Conservation (phyloP, 805 yeast species). For the Candida morakotiae region DNA sequence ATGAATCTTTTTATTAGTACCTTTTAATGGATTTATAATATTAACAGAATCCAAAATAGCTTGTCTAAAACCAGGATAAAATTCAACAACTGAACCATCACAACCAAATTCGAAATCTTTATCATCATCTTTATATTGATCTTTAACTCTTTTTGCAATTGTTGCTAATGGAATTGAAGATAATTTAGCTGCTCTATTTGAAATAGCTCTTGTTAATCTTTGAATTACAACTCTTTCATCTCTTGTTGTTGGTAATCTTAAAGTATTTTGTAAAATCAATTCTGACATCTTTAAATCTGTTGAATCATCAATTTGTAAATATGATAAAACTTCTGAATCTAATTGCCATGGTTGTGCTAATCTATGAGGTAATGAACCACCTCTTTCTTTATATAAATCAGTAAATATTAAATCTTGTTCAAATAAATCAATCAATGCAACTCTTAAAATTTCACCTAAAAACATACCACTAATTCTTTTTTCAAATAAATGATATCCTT, state of each 20-base stretch:
- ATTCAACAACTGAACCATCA: conserved; percentile 92
- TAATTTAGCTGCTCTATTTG: conserved; percentile 84
- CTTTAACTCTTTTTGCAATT: conserved; percentile 65
- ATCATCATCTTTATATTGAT: conserved; percentile 42
- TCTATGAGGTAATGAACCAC: conserved; percentile 53
- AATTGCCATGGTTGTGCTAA: conserved; percentile 73
- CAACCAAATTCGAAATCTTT: conserved; percentile 89
- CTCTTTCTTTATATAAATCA: conserved; percentile 43
- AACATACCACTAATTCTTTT: conserved; percentile 92
- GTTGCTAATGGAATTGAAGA: conserved; percentile 91
- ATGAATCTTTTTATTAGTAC: conserved; percentile 69
- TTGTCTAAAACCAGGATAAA: conserved; percentile 84
- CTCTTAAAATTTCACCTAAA: conserved; percentile 84
- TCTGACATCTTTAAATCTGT: conserved; percentile 68
- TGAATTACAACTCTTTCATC: conserved; percentile 77
- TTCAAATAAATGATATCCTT: conserved; percentile 87
- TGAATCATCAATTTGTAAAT: conserved; percentile 81
- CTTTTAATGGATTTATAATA: conserved; percentile 65
- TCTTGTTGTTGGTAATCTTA: conserved; percentile 63
- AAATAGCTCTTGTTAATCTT: conserved; percentile 68
- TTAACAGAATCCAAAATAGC: conserved; percentile 76
- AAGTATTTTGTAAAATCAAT: conserved; percentile 57
- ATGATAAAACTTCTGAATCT: conserved; percentile 80
- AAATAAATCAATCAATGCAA: conserved; percentile 65
- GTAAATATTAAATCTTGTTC: conserved; percentile 53